Base-by-base conservation (phyloP, 805 yeast genomes). In the Metschnikowia lochheadii region DNA sequence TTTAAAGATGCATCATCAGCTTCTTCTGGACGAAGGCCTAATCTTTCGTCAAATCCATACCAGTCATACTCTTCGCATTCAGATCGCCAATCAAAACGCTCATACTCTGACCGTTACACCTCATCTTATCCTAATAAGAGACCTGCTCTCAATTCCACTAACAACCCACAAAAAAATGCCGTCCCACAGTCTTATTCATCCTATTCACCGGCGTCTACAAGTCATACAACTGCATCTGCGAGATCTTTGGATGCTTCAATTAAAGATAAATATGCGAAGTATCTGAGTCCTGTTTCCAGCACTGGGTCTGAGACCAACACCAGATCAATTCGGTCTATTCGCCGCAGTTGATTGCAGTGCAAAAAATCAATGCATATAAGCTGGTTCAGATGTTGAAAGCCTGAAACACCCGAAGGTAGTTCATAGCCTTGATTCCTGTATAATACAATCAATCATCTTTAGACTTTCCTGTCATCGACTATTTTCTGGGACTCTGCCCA, bases 1-100 rank as follows among this genome's bases (percentile, higher is more conserved):
- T 49, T 60, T 31, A 51, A 56, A 38, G 60, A 61, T 33, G 68
- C 75, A 0, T 70, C 76, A 3, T 75, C 76, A 2, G 68, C 69
- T 11, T 75, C 76, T 17, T 57, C 62, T 3, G 68, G 67, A 17
- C 43, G 62, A 40, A 32, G 62, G 8, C 37, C 49, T 39, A 55
- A 58, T 35, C 52, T 58, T 5, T 37, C 58, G 2, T 47, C 41
- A 29, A 57, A 56, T 29, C 62, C 62, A 15, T 58, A 55, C 49
- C 60, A 51, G 23, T 36, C 40, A 20, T 10, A 48, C 2, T 34
- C 47, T 5, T 33, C 55, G 29, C 47, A 34, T 40, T 48, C 38
- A 13, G 48, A 38, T 42, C 50, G 44, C 13, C 38, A 29, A 8
- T 37, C 39, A 20, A 57, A 57, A 26, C 51, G 59, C 11, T 52